Evolutionary conservation across 2,329 filamentous ascomycete species (phyloP), one percentile per base, ranked within the genome.

Genomic region (Exophiala aquamarina): DNA sequence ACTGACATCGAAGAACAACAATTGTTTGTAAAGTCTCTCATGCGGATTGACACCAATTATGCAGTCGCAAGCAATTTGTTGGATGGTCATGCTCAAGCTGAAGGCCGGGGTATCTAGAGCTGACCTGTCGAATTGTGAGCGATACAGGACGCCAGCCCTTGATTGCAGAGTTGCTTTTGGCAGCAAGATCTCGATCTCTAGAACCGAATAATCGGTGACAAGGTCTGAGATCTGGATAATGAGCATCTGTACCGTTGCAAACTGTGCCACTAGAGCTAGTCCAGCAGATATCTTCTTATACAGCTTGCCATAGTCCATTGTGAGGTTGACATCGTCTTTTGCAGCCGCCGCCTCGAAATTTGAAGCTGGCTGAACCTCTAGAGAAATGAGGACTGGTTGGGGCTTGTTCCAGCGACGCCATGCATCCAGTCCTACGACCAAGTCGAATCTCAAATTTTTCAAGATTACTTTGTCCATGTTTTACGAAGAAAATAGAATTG

Each of bases 41-140:
- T 76, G 74, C 2, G 70, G 66, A 49, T 78, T 77, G n/a, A 78
- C 72, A 1, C 75, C 75, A 47, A 78, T 65, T 21, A 78, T 71
- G 56, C 70, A 73, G 37, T 68, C 63, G 52, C 69, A 70, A 18
- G 69, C 62, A 39, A 75, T 68, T 1, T 66, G 66, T 29, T 71
- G 66, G 50, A 76, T 66, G 2, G 61, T 60, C 48, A 70, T 35
- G 35, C 36, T 49, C 28, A 57, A 42, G 19, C 17, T 47, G 3
- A 52, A 42, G 11, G 42, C 47, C 18, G 45, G 39, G 32, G 31
- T 33, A 23, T 46, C 53, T 17, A 39, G 33, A 19, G 55, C 52
- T 10, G 55, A 52, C 15, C 52, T 61, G 23, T 55, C 53, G 7
- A 58, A 57, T 41, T 59, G 57, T 14, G 56, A 59, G 44, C 64